These are phyloP conservation scores for Russula olivacea DNA, from an alignment of 768 basidiomycete species.

Conservation along the genomic window DNA sequence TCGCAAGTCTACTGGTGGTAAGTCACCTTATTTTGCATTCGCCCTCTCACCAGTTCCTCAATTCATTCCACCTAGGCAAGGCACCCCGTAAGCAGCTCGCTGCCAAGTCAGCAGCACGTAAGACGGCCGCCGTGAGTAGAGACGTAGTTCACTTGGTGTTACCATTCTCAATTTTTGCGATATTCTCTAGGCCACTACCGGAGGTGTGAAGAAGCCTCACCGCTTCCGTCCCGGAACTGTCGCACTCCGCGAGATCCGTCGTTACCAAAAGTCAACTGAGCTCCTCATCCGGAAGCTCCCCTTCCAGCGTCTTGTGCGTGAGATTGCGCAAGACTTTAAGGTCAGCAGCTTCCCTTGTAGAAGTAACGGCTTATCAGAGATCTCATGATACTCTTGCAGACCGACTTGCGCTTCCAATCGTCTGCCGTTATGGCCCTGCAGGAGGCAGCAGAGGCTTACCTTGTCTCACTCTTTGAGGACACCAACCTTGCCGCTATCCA, in stretches of 20 bases:
- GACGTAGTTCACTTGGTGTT: background rate
- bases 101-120: slow-evolving; percentile 55
- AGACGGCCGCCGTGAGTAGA: slow-evolving; percentile 42
- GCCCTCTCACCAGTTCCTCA: background rate
- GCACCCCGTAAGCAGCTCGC: slow-evolving; percentile 70
- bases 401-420: slow-evolving; percentile 59
- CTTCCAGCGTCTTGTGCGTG: slow-evolving; percentile 60
- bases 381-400: slow-evolving; percentile 29
- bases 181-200: slow-evolving; percentile 37
- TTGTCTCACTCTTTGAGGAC: slow-evolving; percentile 41
- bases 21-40: slow-evolving; percentile 19
- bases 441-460: slow-evolving; percentile 49
- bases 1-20: slow-evolving; percentile 72
- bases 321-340: slow-evolving; percentile 65
- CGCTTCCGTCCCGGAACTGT: slow-evolving; percentile 38
- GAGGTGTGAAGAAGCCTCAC: slow-evolving; percentile 60
- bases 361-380: background rate
- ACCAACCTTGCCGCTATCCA: slow-evolving; percentile 50
- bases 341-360: slow-evolving; percentile 25
- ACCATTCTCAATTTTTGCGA: background rate
- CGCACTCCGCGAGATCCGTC: slow-evolving; percentile 37
- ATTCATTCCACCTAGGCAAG: slow-evolving; percentile 37
- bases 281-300: slow-evolving; percentile 47
- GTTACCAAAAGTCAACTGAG: slow-evolving; percentile 39
- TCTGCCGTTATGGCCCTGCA: slow-evolving; percentile 59